Base-by-base conservation (phyloP, 805 yeast species). In the Millerago galiae region DNA sequence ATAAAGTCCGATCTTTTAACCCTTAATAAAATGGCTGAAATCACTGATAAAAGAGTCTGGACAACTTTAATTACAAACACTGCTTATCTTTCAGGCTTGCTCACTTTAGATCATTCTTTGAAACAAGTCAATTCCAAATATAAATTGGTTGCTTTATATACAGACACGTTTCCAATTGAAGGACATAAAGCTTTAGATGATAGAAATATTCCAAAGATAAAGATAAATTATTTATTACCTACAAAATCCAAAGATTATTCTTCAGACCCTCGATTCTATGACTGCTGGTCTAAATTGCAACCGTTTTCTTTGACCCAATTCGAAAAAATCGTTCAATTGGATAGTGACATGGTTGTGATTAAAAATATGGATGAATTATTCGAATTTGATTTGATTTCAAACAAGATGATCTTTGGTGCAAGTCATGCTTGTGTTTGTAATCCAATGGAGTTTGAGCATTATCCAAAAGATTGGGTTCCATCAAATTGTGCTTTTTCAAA, bases 361-460 rank as follows among this genome's bases (percentile, higher is more conserved):
- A 61, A 63, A 42, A 77, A 77, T 51, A 74, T 78, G 77, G 83
- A 78, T 56, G 83, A 77, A 51, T 58, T 78, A 34, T 72, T 78
- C 72, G 72, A 70, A 8, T 38, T 75, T 15, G 65, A 66, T 9
- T 54, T 77, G 37, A 52, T 61, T 38, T 55, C 53, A 3, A 49
- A 54, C 9, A 52, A 54, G 2, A 51, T 54, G 5, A 69, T 63
- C 4, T 76, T 78, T 59, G 83, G 81, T 0, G 81, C 82, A 0
- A 56, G 74, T 10, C 77, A 77, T 48, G 82, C 83, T 3, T 77
- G 83, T 57, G 79, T 75, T 17, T 77, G 83, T 58, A 77, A 77
- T 49, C 83, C 83, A 5, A 63, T 69, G 58, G 54, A 66, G 16
- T 67, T 70, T 46, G 48, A 66, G 1, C 79, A 77, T 53, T 77